Percentiles rank a stretch among this genome's conserved stretches.
These are phyloP conservation scores for Discostella stelligeroides DNA, from an alignment of 108 stramenopile species.

Conservation along the genomic window DNA sequence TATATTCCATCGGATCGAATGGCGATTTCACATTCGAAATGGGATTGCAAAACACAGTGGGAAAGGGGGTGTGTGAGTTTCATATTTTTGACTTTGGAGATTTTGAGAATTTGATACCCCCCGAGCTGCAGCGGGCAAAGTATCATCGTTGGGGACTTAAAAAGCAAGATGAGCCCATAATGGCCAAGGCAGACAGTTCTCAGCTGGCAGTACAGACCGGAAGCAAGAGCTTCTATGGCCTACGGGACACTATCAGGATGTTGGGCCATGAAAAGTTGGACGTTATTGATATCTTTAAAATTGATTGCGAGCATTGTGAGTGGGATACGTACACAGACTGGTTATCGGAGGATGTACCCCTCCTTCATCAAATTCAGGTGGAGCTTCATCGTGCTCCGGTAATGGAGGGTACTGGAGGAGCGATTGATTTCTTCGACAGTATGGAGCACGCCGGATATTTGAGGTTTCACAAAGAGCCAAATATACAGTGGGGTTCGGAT, in stretches of 20 bases:
- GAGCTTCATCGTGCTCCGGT: slow-evolving; percentile 42
- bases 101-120: slow-evolving; percentile 27
- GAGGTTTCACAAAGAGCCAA: slow-evolving; percentile 66
- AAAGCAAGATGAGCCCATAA: slow-evolving; percentile 48
- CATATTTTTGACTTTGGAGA: slow-evolving; percentile 65
- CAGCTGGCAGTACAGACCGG: slow-evolving; percentile 2
- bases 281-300: slow-evolving; percentile 67
- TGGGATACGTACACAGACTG: slow-evolving; percentile 52
- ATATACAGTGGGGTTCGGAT: slow-evolving; percentile 24
- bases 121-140: slow-evolving; percentile 42
- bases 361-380: slow-evolving; percentile 47
- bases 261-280: slow-evolving; percentile 60
- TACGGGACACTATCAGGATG: slow-evolving; percentile 45
- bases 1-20: slow-evolving; percentile 63
- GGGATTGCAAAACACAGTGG: slow-evolving; percentile 49
- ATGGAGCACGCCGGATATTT: slow-evolving; percentile 53
- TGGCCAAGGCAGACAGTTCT: background rate
- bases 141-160: slow-evolving; percentile 67
- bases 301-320: slow-evolving; percentile 77
- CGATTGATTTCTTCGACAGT: slow-evolving; percentile 50
- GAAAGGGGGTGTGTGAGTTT: slow-evolving; percentile 55
- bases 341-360: slow-evolving; percentile 33
- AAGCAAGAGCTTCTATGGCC: slow-evolving; percentile 3
- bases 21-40: slow-evolving; percentile 44
- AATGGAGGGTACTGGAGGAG: background rate